phyloP scores from a whole-genome alignment of 164 flowering plant genomes.

The Berberis vulgaris region DNA sequence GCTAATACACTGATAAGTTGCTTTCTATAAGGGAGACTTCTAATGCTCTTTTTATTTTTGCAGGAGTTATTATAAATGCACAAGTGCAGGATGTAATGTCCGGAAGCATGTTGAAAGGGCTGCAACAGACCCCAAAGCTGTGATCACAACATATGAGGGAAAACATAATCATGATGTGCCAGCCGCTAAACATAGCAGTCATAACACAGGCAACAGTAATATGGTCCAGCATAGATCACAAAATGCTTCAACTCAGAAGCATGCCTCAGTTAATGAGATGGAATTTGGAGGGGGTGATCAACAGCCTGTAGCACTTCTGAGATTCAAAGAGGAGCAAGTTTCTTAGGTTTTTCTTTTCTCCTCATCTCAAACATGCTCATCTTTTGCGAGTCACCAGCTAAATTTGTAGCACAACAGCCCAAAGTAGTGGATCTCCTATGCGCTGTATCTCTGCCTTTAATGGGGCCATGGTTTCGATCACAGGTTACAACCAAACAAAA shows the following conservation, averaged over 20 bases:
- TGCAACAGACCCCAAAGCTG: slow-evolving; percentile 70
- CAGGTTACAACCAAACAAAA: neutral
- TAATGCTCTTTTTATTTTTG: slow-evolving; percentile 13
- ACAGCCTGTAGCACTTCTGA: slow-evolving; percentile 32
- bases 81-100: slow-evolving; percentile 71
- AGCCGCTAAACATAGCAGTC: slow-evolving; percentile 43
- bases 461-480: neutral
- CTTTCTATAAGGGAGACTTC: slow-evolving; percentile 1
- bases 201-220: slow-evolving; percentile 25
- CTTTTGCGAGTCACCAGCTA: neutral
- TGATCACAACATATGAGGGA: slow-evolving; percentile 91
- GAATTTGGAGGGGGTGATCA: slow-evolving; percentile 34
- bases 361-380: neutral
- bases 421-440: neutral
- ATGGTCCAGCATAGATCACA: slow-evolving; percentile 26
- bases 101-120: slow-evolving; percentile 96
- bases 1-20: neutral
- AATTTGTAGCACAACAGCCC: neutral
- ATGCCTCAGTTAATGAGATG: slow-evolving; percentile 19
- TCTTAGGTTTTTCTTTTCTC: slow-evolving; percentile 8
- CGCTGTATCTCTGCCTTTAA: neutral
- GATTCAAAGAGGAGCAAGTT: slow-evolving; percentile 50
- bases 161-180: slow-evolving; percentile 91
- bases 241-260: slow-evolving; percentile 20
- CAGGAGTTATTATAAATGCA: slow-evolving; percentile 94